These are phyloP conservation scores for Hippophae gyantsensis DNA, from an alignment of 306 rosid genomes.

Conservation along the genomic window DNA sequence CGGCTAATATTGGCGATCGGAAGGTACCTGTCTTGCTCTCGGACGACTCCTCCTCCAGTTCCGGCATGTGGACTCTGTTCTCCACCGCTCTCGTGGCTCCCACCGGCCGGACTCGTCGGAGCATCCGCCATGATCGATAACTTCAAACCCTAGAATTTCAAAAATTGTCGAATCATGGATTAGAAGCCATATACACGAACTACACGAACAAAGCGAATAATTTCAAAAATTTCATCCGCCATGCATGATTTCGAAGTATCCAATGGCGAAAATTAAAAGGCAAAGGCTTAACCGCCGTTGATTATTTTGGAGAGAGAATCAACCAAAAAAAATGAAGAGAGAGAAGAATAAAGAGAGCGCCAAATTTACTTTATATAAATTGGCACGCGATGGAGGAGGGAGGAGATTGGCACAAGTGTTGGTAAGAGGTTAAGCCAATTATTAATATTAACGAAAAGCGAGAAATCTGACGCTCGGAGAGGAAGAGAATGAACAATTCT, in stretches of 20 bases:
- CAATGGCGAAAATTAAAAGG: too few relatives aligned
- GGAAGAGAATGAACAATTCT: slow-evolving; percentile 22
- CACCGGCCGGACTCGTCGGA: slow-evolving; percentile 56
- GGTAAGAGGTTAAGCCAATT: too few relatives aligned
- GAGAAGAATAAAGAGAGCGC: background rate
- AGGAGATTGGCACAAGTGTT: too few relatives aligned
- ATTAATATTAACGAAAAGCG: slow-evolving; percentile 12
- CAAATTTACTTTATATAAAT: background rate
- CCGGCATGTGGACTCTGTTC: slow-evolving; percentile 45
- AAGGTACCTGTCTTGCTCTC: slow-evolving; percentile 74
- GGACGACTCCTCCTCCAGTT: slow-evolving; percentile 17
- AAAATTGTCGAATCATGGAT: background rate
- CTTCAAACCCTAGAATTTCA: slow-evolving; percentile 22
- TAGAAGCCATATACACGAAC: background rate
- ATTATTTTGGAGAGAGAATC: background rate
- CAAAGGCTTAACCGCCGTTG: too few relatives aligned
- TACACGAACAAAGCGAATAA: background rate
- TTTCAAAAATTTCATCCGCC: too few relatives aligned
- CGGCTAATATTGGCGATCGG: slow-evolving; percentile 93
- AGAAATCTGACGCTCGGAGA: slow-evolving; percentile 40
- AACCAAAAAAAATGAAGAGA: slow-evolving; percentile 2
- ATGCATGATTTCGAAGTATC: too few relatives aligned
- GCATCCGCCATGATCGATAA: slow-evolving; percentile 55
- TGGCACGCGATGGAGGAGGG: too few relatives aligned
- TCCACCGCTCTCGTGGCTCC: slow-evolving; percentile 78